These are phyloP conservation scores for Chaetomium tenue DNA, from an alignment of 495 filamentous ascomycete species.

Conservation along the genomic window DNA sequence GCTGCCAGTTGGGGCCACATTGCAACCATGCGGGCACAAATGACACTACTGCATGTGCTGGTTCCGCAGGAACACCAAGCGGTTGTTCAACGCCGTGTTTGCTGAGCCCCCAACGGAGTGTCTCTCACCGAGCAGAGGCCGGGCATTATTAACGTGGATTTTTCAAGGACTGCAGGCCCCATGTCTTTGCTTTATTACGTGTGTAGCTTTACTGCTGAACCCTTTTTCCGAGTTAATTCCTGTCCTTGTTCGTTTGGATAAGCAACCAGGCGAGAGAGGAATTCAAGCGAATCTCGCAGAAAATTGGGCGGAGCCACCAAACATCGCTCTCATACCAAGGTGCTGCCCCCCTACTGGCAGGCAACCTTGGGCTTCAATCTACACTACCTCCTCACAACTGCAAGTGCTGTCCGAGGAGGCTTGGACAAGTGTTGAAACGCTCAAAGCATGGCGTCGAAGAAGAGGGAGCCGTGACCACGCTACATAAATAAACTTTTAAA, in stretches of 20 bases:
- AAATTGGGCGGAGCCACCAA: neutral
- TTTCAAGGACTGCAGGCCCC: neutral
- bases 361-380: neutral
- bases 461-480: too few relatives aligned
- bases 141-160: neutral
- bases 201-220: neutral
- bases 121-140: neutral
- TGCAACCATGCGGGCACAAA: neutral
- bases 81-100: neutral
- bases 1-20: neutral
- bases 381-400: neutral
- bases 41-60: neutral
- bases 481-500: too few relatives aligned
- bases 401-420: neutral
- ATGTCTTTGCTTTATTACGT: neutral
- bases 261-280: neutral
- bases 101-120: neutral
- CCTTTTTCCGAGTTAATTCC: neutral
- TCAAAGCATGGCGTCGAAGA: too few relatives aligned
- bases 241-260: neutral
- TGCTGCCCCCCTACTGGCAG: neutral
- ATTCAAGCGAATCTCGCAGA: neutral
- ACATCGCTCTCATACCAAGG: neutral
- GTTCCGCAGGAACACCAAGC: neutral
- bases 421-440: neutral